Percentiles rank a stretch among this genome's conserved stretches.
phyloP scores from a whole-genome alignment of 306 rosid genomes.

The Dicorynia guianensis region DNA sequence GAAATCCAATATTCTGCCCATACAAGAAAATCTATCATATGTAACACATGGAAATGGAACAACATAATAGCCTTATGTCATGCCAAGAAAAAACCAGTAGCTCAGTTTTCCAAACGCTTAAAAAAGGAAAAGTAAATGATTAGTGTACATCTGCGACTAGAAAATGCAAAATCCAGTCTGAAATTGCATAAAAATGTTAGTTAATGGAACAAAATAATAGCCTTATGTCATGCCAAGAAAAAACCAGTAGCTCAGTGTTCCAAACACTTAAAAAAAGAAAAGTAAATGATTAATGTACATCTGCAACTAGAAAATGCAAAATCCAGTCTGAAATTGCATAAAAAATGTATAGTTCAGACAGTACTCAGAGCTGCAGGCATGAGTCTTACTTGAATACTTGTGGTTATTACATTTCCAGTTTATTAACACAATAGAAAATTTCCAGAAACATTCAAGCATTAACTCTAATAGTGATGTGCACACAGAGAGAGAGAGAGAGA shows the following conservation, averaged over 20 bases:
- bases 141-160: conserved; percentile 4
- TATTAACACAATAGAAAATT: conserved; percentile 1
- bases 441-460: conserved; percentile 19
- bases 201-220: not conserved
- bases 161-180: conserved; percentile 22
- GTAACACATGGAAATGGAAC: not conserved
- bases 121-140: conserved; percentile 4
- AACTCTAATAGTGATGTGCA: not conserved
- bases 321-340: not conserved
- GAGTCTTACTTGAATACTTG: conserved; percentile 13
- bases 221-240: conserved; percentile 16
- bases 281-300: conserved; percentile 2
- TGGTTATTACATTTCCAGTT: conserved; percentile 17
- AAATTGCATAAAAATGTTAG: too few relatives aligned
- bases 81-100: conserved; percentile 16
- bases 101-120: not conserved
- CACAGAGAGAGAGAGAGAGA: not conserved
- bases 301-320: conserved; percentile 15
- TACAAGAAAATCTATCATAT: not conserved
- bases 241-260: conserved; percentile 2
- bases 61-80: not conserved
- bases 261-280: conserved; percentile 7
- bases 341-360: not conserved
- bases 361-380: conserved; percentile 32
- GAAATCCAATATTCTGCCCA: conserved; percentile 15